phyloP scores from a whole-genome alignment of 257 asterid species.

The Capsicum rhomboideum region DNA sequence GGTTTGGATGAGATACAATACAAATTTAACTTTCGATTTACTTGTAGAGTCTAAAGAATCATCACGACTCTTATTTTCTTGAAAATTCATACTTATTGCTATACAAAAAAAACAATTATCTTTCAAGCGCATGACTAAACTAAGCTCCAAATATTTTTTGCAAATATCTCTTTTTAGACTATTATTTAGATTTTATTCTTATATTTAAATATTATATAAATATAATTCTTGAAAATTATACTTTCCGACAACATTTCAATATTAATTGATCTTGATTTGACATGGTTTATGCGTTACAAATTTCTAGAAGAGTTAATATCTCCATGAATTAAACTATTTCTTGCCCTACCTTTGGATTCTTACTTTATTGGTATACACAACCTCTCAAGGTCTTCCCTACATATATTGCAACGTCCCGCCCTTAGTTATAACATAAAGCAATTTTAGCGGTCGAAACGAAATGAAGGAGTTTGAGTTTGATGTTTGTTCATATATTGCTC shows the following conservation, averaged over 20 bases:
- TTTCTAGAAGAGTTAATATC: background rate
- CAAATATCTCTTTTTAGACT: background rate
- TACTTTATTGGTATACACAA: background rate
- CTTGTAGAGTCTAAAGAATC: no score
- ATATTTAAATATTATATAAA: background rate
- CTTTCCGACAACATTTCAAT: background rate
- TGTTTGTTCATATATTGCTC: background rate
- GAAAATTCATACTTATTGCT: no score
- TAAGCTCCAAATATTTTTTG: background rate
- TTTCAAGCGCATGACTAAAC: background rate
- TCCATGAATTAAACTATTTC: background rate
- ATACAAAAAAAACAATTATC: no score
- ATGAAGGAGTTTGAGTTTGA: background rate
- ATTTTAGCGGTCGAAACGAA: background rate
- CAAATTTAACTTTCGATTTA: no score
- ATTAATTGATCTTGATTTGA: background rate
- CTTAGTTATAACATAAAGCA: background rate
- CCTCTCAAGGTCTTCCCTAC: background rate
- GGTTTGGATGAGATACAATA: no score
- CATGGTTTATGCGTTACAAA: background rate
- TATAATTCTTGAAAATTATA: background rate
- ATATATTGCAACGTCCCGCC: background rate
- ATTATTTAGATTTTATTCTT: background rate
- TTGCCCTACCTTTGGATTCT: background rate
- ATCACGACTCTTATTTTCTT: no score